Conservation (phyloP, 2,329 filamentous ascomycete species). For the Bisporella sp. region DNA sequence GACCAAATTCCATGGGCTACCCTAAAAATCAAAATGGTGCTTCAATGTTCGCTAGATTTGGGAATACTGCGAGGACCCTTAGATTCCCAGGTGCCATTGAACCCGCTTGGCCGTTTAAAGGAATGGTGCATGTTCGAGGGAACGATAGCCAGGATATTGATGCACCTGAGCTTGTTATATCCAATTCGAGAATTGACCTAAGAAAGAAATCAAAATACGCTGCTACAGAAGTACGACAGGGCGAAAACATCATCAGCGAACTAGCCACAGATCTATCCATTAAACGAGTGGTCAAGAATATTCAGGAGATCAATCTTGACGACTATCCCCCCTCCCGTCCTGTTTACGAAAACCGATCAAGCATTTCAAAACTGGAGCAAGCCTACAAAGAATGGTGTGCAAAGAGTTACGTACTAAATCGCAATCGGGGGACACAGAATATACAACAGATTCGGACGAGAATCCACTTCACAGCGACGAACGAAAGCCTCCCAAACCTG, state of each 20-base stretch:
- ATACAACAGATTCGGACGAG: conserved; percentile 23
- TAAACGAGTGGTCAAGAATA: conserved; percentile 8
- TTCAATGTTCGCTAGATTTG: conserved; percentile 17
- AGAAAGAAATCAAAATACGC: conserved; percentile 22
- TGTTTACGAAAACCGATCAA: conserved; percentile 48
- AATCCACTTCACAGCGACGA: conserved; percentile 29
- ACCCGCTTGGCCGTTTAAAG: conserved; percentile 65
- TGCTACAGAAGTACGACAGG: conserved; percentile 14
- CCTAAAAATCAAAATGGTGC: not conserved
- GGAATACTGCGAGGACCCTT: conserved; percentile 24
- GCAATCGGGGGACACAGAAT: conserved; percentile 1
- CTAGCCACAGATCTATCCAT: conserved; percentile 17
- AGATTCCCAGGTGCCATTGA: conserved; percentile 61
- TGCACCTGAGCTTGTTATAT: not conserved
- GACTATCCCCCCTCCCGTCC: conserved; percentile 34
- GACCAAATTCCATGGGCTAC: too few relatives aligned
- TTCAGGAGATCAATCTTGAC: conserved; percentile 21
- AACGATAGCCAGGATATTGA: not conserved
- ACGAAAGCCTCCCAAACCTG: conserved; percentile 24
- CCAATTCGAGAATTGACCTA: conserved; percentile 5
- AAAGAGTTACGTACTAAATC: conserved; percentile 33
- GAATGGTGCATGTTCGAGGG: conserved; percentile 57
- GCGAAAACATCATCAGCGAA: conserved; percentile 21
- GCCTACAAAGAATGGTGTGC: conserved; percentile 42
- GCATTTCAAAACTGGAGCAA: conserved; percentile 50